Evolutionary conservation across 495 filamentous ascomycete genomes (phyloP).

Genomic region (Tuber magnatum): DNA sequence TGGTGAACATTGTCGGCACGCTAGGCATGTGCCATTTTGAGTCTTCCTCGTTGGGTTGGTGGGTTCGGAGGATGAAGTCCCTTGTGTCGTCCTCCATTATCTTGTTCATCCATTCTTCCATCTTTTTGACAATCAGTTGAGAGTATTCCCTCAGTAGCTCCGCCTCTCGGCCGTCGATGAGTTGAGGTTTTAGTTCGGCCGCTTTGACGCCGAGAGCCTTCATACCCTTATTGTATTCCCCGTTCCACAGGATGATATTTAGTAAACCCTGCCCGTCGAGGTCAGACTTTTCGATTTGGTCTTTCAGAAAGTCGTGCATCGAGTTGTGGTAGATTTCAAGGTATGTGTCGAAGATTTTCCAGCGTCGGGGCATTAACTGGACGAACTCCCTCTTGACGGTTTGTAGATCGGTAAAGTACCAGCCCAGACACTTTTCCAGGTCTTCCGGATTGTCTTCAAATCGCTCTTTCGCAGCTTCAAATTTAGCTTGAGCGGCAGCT

Average conservation of each 20-base stretch:
- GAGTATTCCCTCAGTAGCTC: constrained; percentile 92
- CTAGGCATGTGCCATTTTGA: constrained; percentile 41
- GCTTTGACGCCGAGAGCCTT: constrained; percentile 69
- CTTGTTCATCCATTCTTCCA: constrained; percentile 95
- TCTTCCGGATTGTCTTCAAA: constrained; percentile 77
- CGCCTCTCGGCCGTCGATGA: constrained; percentile 78
- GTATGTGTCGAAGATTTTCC: constrained; percentile 91
- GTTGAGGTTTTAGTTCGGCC: constrained; percentile 65
- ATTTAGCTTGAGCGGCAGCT: constrained; percentile 62
- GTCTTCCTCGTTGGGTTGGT: constrained; percentile 66
- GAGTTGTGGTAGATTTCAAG: constrained; percentile 78
- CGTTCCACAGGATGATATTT: constrained; percentile 81
- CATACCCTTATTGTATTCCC: constrained; percentile 96
- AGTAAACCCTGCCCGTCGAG: constrained; percentile 59
- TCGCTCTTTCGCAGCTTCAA: constrained; percentile 62
- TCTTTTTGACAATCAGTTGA: constrained; percentile 82
- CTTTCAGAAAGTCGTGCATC: constrained; percentile 89
- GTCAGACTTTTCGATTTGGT: constrained; percentile 61
- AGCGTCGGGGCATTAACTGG: constrained; percentile 86
- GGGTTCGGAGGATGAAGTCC: constrained; percentile 67
- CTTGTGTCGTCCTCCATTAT: constrained; percentile 73
- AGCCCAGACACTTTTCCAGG: constrained; percentile 76
- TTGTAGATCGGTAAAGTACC: constrained; percentile 97
- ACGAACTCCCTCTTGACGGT: constrained; percentile 86
- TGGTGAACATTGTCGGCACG: constrained; percentile 73